These are phyloP conservation scores for Nannochloropsis salina DNA, from an alignment of 108 stramenopile genomes.

Conservation along the genomic window DNA sequence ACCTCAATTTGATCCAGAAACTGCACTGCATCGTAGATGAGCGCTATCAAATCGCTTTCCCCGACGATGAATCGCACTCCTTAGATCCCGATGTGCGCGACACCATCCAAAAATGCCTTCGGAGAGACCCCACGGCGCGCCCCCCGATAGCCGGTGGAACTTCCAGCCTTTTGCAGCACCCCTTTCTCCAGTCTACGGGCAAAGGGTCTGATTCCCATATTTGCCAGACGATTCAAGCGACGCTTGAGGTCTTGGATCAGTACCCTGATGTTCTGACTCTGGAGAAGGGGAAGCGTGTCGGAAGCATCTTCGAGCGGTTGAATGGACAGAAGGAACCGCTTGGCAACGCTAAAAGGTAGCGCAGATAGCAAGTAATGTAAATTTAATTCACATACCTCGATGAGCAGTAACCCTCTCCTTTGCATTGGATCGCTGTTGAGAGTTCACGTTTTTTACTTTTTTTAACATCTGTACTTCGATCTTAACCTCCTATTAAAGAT, in stretches of 20 bases:
- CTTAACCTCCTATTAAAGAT: too few relatives aligned
- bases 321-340: not conserved
- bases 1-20: constrained; percentile 86
- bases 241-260: constrained; percentile 1
- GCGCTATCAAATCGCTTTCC: not conserved
- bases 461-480: too few relatives aligned
- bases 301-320: not conserved
- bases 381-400: not conserved
- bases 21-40: constrained; percentile 59
- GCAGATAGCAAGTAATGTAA: not conserved
- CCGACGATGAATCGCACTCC: not conserved
- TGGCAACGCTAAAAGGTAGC: not conserved
- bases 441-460: too few relatives aligned
- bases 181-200: constrained; percentile 25
- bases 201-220: not conserved
- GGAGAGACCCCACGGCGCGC: constrained; percentile 25
- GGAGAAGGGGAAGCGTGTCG: not conserved
- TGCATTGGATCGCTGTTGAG: too few relatives aligned
- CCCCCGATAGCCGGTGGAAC: constrained; percentile 23
- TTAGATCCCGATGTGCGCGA: constrained; percentile 20
- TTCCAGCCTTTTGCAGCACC: constrained; percentile 26
- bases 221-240: not conserved
- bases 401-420: too few relatives aligned
- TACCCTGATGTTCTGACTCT: not conserved
- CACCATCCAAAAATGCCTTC: constrained; percentile 28